Evolutionary conservation across 169 alveolate genomes (phyloP).

Genomic region (Plasmodium knowlesi): DNA sequence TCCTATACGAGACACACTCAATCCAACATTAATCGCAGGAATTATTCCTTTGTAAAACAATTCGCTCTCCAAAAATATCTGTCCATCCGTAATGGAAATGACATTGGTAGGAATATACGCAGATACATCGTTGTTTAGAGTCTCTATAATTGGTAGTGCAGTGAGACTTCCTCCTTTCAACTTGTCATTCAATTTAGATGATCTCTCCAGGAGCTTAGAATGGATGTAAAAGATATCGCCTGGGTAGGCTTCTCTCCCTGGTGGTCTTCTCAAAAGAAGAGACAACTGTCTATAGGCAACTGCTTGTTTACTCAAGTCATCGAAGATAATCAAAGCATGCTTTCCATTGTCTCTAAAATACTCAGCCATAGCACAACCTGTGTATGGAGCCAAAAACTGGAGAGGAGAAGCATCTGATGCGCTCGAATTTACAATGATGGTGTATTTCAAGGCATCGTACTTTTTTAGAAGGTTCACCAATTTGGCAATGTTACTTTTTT

Average conservation of each 20-base stretch:
- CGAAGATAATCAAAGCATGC: constrained; percentile 97
- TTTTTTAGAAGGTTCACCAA: constrained; percentile 90
- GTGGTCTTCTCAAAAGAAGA: constrained; percentile 94
- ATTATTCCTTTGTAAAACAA: constrained; percentile 97
- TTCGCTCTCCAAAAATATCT: constrained; percentile 97
- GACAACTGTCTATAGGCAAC: constrained; percentile 98
- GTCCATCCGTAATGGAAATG: constrained; percentile 98
- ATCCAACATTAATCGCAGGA: constrained; percentile 99
- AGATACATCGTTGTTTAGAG: constrained; percentile 98
- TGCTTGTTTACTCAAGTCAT: constrained; percentile 98
- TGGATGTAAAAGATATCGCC: constrained; percentile 98
- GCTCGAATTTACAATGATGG: constrained; percentile 98
- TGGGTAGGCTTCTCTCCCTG: constrained; percentile 98
- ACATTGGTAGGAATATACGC: constrained; percentile 99
- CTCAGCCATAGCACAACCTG: constrained; percentile 99
- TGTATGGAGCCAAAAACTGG: constrained; percentile 97
- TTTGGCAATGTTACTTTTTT: constrained; percentile 96
- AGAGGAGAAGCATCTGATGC: constrained; percentile 99
- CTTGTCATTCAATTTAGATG: constrained; percentile 95
- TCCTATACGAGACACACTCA: constrained; percentile 97
- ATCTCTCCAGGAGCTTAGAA: constrained; percentile 96
- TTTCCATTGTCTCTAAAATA: constrained; percentile 97
- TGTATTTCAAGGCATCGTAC: constrained; percentile 93
- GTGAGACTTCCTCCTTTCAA: constrained; percentile 97
- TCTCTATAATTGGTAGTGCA: constrained; percentile 98